phyloP scores from a whole-genome alignment of 768 basidiomycete genomes.

The Dentipellis sp. region DNA sequence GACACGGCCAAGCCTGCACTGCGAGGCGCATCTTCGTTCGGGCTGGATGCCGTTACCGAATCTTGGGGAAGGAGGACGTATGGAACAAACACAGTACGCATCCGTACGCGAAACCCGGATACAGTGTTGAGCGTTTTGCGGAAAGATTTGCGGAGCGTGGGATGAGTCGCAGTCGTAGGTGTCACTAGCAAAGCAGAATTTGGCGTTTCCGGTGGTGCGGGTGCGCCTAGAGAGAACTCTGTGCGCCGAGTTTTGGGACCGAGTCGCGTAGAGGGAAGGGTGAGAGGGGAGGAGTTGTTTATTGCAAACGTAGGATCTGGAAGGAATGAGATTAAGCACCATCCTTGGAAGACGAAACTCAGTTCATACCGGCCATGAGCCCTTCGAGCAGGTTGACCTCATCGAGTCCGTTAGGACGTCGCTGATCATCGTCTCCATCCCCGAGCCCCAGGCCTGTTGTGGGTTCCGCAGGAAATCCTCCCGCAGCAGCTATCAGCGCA shows the following conservation, averaged over 20 bases:
- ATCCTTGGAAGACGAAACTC: conserved; percentile 16
- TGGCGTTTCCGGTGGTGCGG: conserved; percentile 32
- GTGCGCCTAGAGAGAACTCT: conserved; percentile 49
- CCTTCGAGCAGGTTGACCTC: conserved; percentile 66
- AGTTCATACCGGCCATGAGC: conserved; percentile 41
- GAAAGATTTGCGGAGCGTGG: conserved; percentile 80
- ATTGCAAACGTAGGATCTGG: conserved; percentile 36
- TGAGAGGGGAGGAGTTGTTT: conserved; percentile 24
- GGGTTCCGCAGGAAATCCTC: conserved; percentile 24
- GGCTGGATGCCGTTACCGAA: conserved; percentile 8
- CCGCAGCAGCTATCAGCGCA: conserved; percentile 23
- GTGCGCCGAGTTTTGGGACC: conserved; percentile 59
- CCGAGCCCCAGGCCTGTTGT: conserved; percentile 17
- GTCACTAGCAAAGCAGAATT: conserved; percentile 32
- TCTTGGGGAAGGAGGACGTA: conserved; percentile 49
- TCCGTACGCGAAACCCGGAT: conserved; percentile 81
- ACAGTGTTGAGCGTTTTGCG: conserved; percentile 70
- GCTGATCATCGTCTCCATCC: conserved; percentile 29
- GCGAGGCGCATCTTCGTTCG: not conserved
- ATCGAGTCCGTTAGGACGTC: conserved; percentile 38
- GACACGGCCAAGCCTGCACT: not conserved
- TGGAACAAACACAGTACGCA: conserved; percentile 92
- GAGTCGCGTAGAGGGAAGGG: conserved; percentile 62
- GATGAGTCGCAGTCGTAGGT: conserved; percentile 27
- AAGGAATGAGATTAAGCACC: conserved; percentile 9